Base-by-base conservation (phyloP, 345 rosid genomes). In the Hibiscus syriacus region DNA sequence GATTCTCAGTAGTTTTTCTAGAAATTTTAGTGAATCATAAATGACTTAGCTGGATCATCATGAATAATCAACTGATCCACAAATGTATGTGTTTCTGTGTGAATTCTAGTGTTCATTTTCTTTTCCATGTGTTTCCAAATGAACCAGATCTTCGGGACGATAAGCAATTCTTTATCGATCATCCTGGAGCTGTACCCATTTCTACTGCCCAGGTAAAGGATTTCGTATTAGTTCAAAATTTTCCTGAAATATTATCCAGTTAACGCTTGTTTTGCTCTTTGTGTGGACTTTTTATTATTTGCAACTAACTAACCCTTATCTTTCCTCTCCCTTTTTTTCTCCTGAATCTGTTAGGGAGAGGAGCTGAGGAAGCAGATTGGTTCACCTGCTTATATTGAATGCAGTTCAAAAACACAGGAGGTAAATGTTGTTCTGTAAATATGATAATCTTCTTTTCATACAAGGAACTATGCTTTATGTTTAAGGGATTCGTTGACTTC, bases 401-500 rank as follows among this genome's bases (percentile, higher is more conserved):
- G 98, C 84, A 93, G 98, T 76, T 86, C 98, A 34, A 93, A 89
- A 77, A 79, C 96, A 9, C 98, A 93, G 83, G 91, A 89, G 97
- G 98, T 90, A 71, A 14, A 16, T 41, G 11, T 73, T 16, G 6
- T 27, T 26, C 16, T 14, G 19, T 32, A 17, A 63, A n/a, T 34
- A 41, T 38, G 13, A 66, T 4, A 38, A 39, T 36, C 19, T 9
- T 34, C 34, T 64, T 23, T 30, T 27, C 50, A n/a, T 54, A 11
- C 45, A 55, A 41, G 12, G 11, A 46, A 6, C 10, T 9, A 36
- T 45, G 68, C 49, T 11, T 50, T 43, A 43, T 22, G 45, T 34
- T 41, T 29, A 74, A 54, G 46, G 52, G 26, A 54, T 54, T 19
- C n/a, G 11, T 70, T 45, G 27, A 65, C 55, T 57, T 52, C 45